Evolutionary conservation across 2,329 filamentous ascomycete genomes (phyloP).

Genomic region (Hymenoscyphus occultus): DNA sequence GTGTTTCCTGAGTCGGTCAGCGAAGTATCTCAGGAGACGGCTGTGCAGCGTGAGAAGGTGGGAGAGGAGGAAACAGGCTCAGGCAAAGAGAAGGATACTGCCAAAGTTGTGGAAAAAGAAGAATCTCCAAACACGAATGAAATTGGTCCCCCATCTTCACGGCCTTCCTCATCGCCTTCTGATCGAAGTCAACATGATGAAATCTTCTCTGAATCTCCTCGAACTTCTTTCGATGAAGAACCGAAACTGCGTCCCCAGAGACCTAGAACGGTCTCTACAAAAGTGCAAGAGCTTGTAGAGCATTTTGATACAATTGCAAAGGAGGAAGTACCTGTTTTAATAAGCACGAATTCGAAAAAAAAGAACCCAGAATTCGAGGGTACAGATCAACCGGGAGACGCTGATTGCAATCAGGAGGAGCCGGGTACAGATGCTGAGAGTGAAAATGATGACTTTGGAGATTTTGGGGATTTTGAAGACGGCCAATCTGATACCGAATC

Average conservation of each 20-base stretch:
- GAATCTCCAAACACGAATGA: slow-evolving; percentile 10
- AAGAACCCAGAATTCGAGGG: not conserved
- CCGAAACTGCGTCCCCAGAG: slow-evolving; percentile 19
- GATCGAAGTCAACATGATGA: slow-evolving; percentile 33
- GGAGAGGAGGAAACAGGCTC: not conserved
- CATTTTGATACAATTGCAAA: slow-evolving; percentile 31
- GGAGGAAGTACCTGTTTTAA: slow-evolving; percentile 8
- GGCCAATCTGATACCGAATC: slow-evolving; percentile 28
- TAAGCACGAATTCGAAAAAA: not conserved
- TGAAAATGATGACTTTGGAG: slow-evolving; percentile 27
- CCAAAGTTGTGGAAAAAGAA: not conserved
- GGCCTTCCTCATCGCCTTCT: slow-evolving; percentile 33
- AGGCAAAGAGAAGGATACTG: not conserved
- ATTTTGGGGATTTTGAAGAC: slow-evolving; percentile 34
- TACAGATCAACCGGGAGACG: slow-evolving; percentile 4
- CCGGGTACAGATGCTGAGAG: not conserved
- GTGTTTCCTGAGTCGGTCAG: slow-evolving; percentile 7
- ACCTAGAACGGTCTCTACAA: slow-evolving; percentile 23
- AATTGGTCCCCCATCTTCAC: slow-evolving; percentile 24
- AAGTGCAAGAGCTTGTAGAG: slow-evolving; percentile 31
- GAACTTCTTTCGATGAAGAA: slow-evolving; percentile 36
- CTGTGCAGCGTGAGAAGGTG: not conserved
- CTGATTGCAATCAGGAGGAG: not conserved
- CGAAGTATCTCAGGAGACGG: not conserved
- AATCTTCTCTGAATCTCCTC: slow-evolving; percentile 30